Conservation (phyloP, 768 basidiomycete species). For the Boletus edulis region DNA sequence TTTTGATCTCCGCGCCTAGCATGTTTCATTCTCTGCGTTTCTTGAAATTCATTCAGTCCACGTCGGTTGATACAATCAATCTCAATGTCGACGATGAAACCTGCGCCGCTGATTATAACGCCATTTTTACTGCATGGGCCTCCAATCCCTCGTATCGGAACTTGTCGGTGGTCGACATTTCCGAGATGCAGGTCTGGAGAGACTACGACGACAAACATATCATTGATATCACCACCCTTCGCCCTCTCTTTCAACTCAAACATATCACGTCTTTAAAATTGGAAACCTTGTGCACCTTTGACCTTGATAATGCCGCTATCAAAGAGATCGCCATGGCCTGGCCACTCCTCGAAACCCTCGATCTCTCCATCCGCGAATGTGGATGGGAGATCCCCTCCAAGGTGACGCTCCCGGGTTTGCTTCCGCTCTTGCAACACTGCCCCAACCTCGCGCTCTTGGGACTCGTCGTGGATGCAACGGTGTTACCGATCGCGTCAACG, state of each 20-base stretch:
- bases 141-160: constrained; percentile 22
- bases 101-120: constrained; percentile 22
- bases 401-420: constrained; percentile 24
- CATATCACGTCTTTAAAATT: constrained; percentile 22
- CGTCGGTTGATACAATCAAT: constrained; percentile 30
- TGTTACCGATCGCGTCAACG: constrained; percentile 6
- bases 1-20: constrained; percentile 21
- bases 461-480: constrained; percentile 28
- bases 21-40: constrained; percentile 24
- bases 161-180: constrained; percentile 26
- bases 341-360: constrained; percentile 27
- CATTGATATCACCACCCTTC: constrained; percentile 23
- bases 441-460: constrained; percentile 26
- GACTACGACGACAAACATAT: constrained; percentile 31
- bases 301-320: constrained; percentile 23
- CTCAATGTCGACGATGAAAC: constrained; percentile 32
- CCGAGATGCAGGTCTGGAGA: constrained; percentile 29
- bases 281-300: constrained; percentile 28
- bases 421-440: constrained; percentile 22
- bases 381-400: constrained; percentile 30
- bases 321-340: constrained; percentile 26
- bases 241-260: constrained; percentile 25
- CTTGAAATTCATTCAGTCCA: constrained; percentile 26
- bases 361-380: constrained; percentile 28
- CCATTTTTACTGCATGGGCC: constrained; percentile 25